phyloP scores from a whole-genome alignment of 345 rosid species.

The Gossypium turneri region DNA sequence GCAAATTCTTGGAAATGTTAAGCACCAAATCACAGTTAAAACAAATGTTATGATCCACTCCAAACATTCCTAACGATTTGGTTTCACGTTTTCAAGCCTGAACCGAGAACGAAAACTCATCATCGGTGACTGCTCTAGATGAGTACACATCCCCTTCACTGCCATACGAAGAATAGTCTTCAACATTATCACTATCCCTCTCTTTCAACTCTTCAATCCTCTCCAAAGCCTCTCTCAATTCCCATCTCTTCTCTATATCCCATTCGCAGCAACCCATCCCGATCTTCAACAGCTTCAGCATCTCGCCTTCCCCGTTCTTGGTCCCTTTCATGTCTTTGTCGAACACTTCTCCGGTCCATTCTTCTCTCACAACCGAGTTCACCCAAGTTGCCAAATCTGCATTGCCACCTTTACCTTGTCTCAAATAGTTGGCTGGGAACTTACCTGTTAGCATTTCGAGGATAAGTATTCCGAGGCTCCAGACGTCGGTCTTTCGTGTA shows the following conservation, averaged over 20 bases:
- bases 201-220: conserved; percentile 57
- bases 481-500: conserved; percentile 64
- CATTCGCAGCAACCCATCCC: conserved; percentile 83
- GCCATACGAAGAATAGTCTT: conserved; percentile 51
- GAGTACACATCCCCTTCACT: conserved; percentile 56
- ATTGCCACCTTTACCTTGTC: conserved; percentile 50
- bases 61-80: neutral
- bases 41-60: neutral
- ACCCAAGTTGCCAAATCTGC: conserved; percentile 73
- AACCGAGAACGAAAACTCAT: conserved; percentile 48
- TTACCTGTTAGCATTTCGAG: conserved; percentile 76
- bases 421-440: conserved; percentile 69
- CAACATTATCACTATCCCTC: conserved; percentile 36
- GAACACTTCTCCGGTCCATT: conserved; percentile 81
- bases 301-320: conserved; percentile 60
- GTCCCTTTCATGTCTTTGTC: conserved; percentile 70
- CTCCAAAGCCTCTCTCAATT: conserved; percentile 50
- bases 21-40: neutral
- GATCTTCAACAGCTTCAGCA: conserved; percentile 75
- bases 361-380: conserved; percentile 66
- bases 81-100: conserved; percentile 16
- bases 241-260: conserved; percentile 69
- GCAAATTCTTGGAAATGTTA: neutral
- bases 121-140: conserved; percentile 57
- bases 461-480: conserved; percentile 90